Conservation (phyloP, 495 filamentous ascomycete species). For the Melanomma pulvis-pyrius region DNA sequence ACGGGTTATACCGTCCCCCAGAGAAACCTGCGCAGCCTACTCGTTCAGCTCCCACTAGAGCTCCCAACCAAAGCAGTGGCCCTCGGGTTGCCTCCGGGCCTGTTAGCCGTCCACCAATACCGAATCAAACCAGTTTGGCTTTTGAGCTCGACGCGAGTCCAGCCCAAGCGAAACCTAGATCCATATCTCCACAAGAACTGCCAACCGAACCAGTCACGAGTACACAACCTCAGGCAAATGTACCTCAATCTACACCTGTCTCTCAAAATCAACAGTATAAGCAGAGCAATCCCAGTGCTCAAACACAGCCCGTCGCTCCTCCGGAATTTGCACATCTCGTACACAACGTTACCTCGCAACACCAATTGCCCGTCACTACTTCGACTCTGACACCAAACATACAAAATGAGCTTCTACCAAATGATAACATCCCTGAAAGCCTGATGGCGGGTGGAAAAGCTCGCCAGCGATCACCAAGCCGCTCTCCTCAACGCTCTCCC, state of each 20-base stretch:
- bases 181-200: neutral
- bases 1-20: slow-evolving; percentile 2
- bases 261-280: neutral
- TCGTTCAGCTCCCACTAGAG: neutral
- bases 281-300: neutral
- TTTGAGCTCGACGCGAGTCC: neutral
- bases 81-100: neutral
- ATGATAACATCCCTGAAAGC: neutral
- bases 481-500: neutral
- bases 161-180: neutral
- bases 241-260: neutral
- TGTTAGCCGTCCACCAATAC: neutral
- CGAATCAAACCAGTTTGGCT: neutral
- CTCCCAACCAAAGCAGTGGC: neutral
- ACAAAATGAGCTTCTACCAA: neutral
- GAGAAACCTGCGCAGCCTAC: neutral
- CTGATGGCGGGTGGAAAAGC: neutral
- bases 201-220: neutral
- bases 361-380: neutral
- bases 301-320: neutral
- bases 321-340: neutral
- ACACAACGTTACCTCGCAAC: neutral
- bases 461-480: neutral
- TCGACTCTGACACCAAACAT: neutral
- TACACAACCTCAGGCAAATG: neutral